Evolutionary conservation across 768 basidiomycete species (phyloP).

Genomic region (Rhizopogon rudus): DNA sequence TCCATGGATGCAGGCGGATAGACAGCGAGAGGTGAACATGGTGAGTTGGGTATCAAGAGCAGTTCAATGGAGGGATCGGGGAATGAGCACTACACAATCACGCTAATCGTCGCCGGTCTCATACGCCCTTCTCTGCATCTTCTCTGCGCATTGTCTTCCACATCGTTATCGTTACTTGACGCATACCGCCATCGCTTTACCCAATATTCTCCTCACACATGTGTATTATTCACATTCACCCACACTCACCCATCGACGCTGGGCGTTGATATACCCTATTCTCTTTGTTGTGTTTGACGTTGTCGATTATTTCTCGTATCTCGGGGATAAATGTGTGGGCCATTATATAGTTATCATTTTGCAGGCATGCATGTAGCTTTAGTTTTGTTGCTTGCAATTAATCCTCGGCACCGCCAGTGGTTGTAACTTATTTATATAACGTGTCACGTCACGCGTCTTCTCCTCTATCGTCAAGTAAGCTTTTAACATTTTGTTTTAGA

Average conservation of each 20-base stretch:
- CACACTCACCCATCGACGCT: not conserved
- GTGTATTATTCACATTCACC: not conserved
- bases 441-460: not conserved
- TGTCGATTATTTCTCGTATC: not conserved
- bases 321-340: not conserved
- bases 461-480: not conserved
- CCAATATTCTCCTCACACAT: not conserved
- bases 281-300: not conserved
- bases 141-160: not conserved
- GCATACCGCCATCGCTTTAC: not conserved
- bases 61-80: slow-evolving; percentile 30
- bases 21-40: slow-evolving; percentile 72
- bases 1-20: slow-evolving; percentile 68
- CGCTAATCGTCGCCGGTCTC: not conserved
- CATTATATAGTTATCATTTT: not conserved
- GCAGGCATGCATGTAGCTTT: not conserved
- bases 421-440: not conserved
- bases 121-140: not conserved
- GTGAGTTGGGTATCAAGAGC: slow-evolving; percentile 70
- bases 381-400: not conserved
- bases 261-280: slow-evolving; percentile 1
- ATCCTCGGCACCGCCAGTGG: not conserved
- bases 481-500: not conserved
- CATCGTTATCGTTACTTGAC: not conserved
- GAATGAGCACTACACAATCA: slow-evolving; percentile 1